Base-by-base conservation (phyloP, 352 stramenopile species). In the Phytopythium vexans region DNA sequence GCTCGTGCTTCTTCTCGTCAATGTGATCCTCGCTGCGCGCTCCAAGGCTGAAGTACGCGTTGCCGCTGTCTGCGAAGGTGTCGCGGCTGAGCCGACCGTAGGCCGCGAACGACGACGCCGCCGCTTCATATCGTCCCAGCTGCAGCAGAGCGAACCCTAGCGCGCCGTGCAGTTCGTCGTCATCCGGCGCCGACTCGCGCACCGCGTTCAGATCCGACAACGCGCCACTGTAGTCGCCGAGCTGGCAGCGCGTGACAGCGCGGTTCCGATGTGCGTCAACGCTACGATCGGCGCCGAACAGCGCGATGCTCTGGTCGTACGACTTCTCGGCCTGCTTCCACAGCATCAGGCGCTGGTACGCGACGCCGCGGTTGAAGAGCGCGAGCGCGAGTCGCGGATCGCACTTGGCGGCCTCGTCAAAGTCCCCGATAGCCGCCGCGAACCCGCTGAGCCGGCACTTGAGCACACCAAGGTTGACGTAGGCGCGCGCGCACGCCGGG, bases 381-480 rank as follows among this genome's bases (percentile, higher is more conserved):
- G 68, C 66, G 1, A 83, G 35, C 15, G 75, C 45, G 8, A 74
- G 46, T 41, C 62, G 62, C 0, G 62, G 43, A 35, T 86, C 75
- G 33, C 61, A 64, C 41, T 76, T 74, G 41, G 87, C 73, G 6
- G 79, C 79, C 41, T 77, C 60, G 47, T 92, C 82, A 54, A 88
- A 92, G 51, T 88, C 75, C 12, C 63, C 66, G 39, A 92, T 89
- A 35, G 79, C 79, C 2, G 79, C 49, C 2, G 82, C 77, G 44
- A 80, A 88, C 4, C 68, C 67, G 14, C 63, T 54, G 45, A 92
- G 88, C n/a, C 86, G 79, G 15, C 82, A 89, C 49, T 92, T 87
- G n/a, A 92, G 63, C n/a, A 92, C 66, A 27, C 82, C 82, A 4
- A 81, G 41, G 54, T 80, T 86, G 41, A 90, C 56, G 35, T 82